phyloP scores from a whole-genome alignment of 352 stramenopile genomes.

The Pythium dissimile region DNA sequence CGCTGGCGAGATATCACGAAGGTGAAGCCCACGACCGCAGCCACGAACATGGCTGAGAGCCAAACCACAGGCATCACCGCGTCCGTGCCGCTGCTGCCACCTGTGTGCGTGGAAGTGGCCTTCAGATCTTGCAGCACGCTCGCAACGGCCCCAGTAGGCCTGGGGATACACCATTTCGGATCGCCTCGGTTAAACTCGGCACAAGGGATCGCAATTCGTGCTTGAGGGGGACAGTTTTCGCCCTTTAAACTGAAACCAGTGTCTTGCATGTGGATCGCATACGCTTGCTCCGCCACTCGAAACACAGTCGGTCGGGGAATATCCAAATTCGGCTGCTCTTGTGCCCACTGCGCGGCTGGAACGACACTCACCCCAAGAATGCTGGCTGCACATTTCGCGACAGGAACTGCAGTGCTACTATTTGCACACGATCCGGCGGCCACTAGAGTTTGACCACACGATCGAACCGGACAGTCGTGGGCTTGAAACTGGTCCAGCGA shows the following conservation, averaged over 20 bases:
- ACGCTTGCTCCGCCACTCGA: conserved; percentile 31
- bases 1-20: conserved; percentile 1
- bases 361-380: background rate
- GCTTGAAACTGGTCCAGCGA: conserved; percentile 2
- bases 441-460: conserved; percentile 10
- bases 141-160: conserved; percentile 20
- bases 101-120: background rate
- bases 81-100: background rate
- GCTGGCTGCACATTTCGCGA: conserved; percentile 17
- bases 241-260: background rate
- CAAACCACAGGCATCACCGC: conserved; percentile 6
- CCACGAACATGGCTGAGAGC: conserved; percentile 5
- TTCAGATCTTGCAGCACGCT: conserved; percentile 18
- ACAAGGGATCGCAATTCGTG: conserved; percentile 41
- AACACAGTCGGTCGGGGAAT: conserved; percentile 32
- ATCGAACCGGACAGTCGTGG: conserved; percentile 26
- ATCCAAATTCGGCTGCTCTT: conserved; percentile 44
- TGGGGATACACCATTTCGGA: conserved; percentile 39
- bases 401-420: conserved; percentile 26
- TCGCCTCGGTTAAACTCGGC: conserved; percentile 19
- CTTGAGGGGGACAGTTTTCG: conserved; percentile 21
- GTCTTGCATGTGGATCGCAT: conserved; percentile 33
- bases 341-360: conserved; percentile 24
- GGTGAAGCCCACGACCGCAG: background rate
- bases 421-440: conserved; percentile 23